Conservation (phyloP, 345 rosid species). For the Acer negundo region DNA sequence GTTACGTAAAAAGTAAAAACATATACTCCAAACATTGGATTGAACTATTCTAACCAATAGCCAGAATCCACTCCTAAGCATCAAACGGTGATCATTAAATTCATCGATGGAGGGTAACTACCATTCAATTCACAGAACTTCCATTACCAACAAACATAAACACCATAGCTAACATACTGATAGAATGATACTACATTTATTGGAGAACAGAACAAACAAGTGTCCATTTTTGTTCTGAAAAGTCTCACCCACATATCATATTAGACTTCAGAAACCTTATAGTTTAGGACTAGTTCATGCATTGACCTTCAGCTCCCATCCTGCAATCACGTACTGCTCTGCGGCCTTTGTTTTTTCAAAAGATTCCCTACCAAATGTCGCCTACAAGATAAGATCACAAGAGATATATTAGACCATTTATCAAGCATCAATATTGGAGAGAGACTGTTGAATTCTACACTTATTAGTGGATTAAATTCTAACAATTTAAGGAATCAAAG, state of each 20-base stretch:
- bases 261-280: constrained; percentile 25
- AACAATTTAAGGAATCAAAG: not conserved
- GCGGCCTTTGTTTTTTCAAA: constrained; percentile 70
- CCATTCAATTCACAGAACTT: not conserved
- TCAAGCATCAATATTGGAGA: not conserved
- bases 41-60: not conserved
- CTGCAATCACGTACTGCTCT: constrained; percentile 64
- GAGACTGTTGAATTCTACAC: not conserved
- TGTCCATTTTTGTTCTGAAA: constrained; percentile 2
- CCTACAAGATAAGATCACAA: constrained; percentile 31
- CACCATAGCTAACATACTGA: not conserved
- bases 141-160: not conserved
- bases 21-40: no score
- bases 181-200: constrained; percentile 15
- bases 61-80: not conserved
- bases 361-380: constrained; percentile 57
- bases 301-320: constrained; percentile 87
- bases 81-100: not conserved
- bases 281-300: constrained; percentile 40
- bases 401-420: not conserved
- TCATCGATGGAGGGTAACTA: not conserved
- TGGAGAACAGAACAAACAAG: not conserved
- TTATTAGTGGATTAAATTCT: not conserved
- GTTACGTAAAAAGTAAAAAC: no score
- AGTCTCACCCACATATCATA: constrained; percentile 16